These are phyloP conservation scores for Cladosporium velox DNA, from an alignment of 2,329 filamentous ascomycete genomes.

Conservation along the genomic window DNA sequence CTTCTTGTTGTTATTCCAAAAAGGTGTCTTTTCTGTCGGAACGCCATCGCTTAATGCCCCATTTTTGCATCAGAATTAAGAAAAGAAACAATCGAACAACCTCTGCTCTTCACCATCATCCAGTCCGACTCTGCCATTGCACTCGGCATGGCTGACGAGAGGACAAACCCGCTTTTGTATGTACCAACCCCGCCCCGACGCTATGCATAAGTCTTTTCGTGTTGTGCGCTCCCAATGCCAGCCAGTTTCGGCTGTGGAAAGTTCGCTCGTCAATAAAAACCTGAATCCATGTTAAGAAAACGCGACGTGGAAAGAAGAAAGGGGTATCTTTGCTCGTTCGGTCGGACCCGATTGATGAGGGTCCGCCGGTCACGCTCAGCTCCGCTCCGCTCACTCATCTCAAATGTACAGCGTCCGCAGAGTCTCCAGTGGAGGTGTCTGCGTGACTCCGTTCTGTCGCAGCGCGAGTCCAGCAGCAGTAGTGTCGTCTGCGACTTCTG, in stretches of 20 bases:
- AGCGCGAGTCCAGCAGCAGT: constrained; percentile 32
- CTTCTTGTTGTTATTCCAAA: not conserved
- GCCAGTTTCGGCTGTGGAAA: not conserved
- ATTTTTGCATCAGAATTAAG: not conserved
- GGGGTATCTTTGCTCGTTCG: constrained; percentile 15
- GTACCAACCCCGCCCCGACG: not conserved
- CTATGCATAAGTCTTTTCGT: constrained; percentile 1
- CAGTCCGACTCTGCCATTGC: not conserved
- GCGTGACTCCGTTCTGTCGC: constrained; percentile 36
- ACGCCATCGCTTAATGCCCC: not conserved
- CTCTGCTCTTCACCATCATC: not conserved
- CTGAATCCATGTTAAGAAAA: not conserved
- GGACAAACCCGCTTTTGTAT: not conserved
- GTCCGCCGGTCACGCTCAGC: not conserved
- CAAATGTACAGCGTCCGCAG: constrained; percentile 43
- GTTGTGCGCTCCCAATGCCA: not conserved
- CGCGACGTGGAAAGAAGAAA: not conserved
- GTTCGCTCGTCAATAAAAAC: not conserved
- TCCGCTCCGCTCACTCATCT: constrained; percentile 17
- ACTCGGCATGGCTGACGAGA: no score
- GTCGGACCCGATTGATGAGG: not conserved
- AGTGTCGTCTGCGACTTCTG: constrained; percentile 4
- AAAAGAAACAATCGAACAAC: not conserved
- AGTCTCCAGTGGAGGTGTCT: constrained; percentile 40
- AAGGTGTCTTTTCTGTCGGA: not conserved